phyloP scores from a whole-genome alignment of 2,329 filamentous ascomycete genomes.

The Curvularia eragrostidis region DNA sequence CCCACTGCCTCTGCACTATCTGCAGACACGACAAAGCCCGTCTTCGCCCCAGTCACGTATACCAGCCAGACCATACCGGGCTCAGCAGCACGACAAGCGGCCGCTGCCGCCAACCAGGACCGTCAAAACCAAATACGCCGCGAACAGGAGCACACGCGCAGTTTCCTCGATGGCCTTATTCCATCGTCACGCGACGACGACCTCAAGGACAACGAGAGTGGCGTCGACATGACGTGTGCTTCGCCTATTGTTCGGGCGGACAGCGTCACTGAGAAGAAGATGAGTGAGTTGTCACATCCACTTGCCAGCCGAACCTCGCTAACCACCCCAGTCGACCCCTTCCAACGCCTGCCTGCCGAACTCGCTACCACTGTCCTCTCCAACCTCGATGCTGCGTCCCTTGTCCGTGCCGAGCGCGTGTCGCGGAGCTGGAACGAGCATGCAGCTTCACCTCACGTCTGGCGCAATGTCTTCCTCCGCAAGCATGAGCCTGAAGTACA shows the following conservation, averaged over 20 bases:
- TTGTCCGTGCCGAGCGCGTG: constrained; percentile 63
- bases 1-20: constrained; percentile 39
- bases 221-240: constrained; percentile 48
- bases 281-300: constrained; percentile 36
- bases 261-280: constrained; percentile 43
- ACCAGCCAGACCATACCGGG: constrained; percentile 28
- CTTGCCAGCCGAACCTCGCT: constrained; percentile 5
- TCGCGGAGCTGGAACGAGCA: constrained; percentile 64
- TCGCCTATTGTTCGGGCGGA: constrained; percentile 43
- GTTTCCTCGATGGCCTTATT: constrained; percentile 40
- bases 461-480: constrained; percentile 67
- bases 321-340: constrained; percentile 56
- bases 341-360: constrained; percentile 63
- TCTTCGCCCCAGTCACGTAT: constrained; percentile 32
- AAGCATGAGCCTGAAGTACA: constrained; percentile 58
- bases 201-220: constrained; percentile 48
- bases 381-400: constrained; percentile 64
- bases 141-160: constrained; percentile 44
- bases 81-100: constrained; percentile 44
- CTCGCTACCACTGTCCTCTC: constrained; percentile 65
- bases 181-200: constrained; percentile 30
- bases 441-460: constrained; percentile 65
- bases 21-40: constrained; percentile 23
- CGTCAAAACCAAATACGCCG: constrained; percentile 37
- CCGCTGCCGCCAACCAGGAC: constrained; percentile 46